A percentile compares a stretch with the other conserved stretches of the same genome.
phyloP scores from a whole-genome alignment of 108 stramenopile genomes.

The Skeletonema potamos region DNA sequence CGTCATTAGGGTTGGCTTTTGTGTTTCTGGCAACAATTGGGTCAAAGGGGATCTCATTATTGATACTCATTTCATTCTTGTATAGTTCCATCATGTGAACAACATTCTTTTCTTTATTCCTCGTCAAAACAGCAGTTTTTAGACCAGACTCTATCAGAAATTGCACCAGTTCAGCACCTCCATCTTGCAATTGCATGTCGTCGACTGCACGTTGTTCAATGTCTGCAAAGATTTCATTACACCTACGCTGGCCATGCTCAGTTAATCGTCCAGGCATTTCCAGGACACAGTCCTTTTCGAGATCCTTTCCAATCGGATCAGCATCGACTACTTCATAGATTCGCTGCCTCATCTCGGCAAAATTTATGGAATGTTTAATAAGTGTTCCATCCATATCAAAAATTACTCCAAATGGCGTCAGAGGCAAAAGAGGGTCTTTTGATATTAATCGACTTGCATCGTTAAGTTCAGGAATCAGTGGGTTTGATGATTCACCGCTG shows the following conservation, averaged over 20 bases:
- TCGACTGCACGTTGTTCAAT: conserved; percentile 30
- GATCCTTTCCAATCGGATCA: conserved; percentile 16
- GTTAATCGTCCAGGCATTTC: conserved; percentile 9
- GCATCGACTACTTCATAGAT: conserved; percentile 38
- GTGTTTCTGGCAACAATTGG: conserved; percentile 38
- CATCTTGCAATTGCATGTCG: conserved; percentile 39
- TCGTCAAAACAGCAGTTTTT: conserved; percentile 27
- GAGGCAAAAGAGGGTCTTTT: background rate
- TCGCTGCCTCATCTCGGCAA: conserved; percentile 36
- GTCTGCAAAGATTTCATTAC: conserved; percentile 34
- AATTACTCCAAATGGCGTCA: conserved; percentile 25
- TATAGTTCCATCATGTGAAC: conserved; percentile 18
- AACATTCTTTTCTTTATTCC: conserved; percentile 37
- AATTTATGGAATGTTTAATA: conserved; percentile 40
- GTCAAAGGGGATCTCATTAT: conserved; percentile 22
- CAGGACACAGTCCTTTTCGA: conserved; percentile 14
- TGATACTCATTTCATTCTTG: conserved; percentile 12
- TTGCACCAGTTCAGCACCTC: conserved; percentile 18
- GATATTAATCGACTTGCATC: background rate
- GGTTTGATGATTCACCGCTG: background rate
- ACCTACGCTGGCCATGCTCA: conserved; percentile 10
- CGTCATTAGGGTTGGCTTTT: background rate
- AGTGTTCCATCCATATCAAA: conserved; percentile 56
- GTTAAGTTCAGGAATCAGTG: background rate
- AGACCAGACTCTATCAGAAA: conserved; percentile 27